Conservation (phyloP, 805 yeast genomes). For the Scheffersomyces stipitis region DNA sequence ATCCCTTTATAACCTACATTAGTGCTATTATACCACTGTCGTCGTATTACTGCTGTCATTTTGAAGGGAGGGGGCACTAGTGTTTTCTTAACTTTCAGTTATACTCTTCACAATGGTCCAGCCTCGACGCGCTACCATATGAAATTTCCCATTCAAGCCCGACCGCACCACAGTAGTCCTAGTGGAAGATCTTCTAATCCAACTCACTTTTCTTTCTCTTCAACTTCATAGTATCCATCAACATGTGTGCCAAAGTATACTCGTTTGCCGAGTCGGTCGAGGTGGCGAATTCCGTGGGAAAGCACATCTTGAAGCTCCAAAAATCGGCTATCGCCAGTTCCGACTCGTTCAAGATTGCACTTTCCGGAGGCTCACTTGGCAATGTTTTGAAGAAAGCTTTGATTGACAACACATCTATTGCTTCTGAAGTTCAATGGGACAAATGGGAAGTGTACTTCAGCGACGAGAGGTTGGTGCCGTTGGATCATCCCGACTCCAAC, state of each 20-base stretch:
- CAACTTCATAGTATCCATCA: too few species aligned
- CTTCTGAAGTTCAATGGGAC: conserved; percentile 56
- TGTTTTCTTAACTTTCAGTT: too few species aligned
- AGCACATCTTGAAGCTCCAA: conserved; percentile 61
- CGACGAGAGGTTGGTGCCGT: conserved; percentile 88
- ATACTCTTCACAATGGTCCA: too few species aligned
- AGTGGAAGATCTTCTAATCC: too few species aligned
- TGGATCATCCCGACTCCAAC: conserved; percentile 81
- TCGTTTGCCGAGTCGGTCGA: conserved; percentile 54
- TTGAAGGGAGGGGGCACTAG: too few species aligned
- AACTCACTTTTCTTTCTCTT: too few species aligned
- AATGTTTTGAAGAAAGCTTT: conserved; percentile 68
- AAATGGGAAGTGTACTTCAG: conserved; percentile 83
- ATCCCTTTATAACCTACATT: too few species aligned
- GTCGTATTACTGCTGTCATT: too few species aligned
- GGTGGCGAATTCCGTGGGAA: conserved; percentile 68
- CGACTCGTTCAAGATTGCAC: conserved; percentile 65
- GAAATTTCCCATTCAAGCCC: too few species aligned
- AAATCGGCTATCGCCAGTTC: conserved; percentile 51
- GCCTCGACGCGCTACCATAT: too few species aligned
- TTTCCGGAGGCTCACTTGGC: conserved; percentile 90
- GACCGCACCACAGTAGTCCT: too few species aligned
- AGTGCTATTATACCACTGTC: too few species aligned
- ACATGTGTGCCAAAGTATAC: conserved; percentile 42
- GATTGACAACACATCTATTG: conserved; percentile 51